Evolutionary conservation across 129 eudicot genomes (phyloP).

Genomic region (Lactuca saligna): DNA sequence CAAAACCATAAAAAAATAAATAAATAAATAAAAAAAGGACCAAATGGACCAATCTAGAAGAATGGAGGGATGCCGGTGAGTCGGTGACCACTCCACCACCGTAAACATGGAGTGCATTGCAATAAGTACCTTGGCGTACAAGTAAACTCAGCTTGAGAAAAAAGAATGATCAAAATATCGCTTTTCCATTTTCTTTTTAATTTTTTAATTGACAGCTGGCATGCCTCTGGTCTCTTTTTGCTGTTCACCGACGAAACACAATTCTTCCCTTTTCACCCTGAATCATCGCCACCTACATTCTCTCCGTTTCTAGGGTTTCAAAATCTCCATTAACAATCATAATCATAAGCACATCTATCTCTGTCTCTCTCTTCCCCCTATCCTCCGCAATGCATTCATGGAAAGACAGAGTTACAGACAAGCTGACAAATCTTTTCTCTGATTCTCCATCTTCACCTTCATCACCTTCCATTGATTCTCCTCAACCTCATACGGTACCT

Average conservation of each 20-base stretch:
- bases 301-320: conserved; percentile 35
- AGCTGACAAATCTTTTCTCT: conserved; percentile 50
- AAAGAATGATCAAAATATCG: not conserved
- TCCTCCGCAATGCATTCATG: conserved; percentile 39
- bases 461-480: conserved; percentile 17
- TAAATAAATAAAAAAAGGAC: too few relatives aligned
- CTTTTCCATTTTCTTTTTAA: not conserved
- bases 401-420: conserved; percentile 54
- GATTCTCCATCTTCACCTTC: conserved; percentile 44
- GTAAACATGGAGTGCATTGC: too few relatives aligned
- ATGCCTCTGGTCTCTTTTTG: conserved; percentile 12
- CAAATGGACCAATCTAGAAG: too few relatives aligned
- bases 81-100: too few relatives aligned
- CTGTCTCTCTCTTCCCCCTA: not conserved
- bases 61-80: too few relatives aligned
- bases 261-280: conserved; percentile 16
- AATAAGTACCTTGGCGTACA: too few relatives aligned
- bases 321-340: not conserved
- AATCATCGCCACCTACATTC: conserved; percentile 29
- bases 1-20: too few relatives aligned
- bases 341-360: not conserved
- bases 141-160: too few relatives aligned
- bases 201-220: conserved; percentile 18
- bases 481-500: conserved; percentile 35
- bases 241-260: conserved; percentile 39